Conservation (phyloP, 2,329 filamentous ascomycete genomes). For the Sporothrix brunneoviolacea region DNA sequence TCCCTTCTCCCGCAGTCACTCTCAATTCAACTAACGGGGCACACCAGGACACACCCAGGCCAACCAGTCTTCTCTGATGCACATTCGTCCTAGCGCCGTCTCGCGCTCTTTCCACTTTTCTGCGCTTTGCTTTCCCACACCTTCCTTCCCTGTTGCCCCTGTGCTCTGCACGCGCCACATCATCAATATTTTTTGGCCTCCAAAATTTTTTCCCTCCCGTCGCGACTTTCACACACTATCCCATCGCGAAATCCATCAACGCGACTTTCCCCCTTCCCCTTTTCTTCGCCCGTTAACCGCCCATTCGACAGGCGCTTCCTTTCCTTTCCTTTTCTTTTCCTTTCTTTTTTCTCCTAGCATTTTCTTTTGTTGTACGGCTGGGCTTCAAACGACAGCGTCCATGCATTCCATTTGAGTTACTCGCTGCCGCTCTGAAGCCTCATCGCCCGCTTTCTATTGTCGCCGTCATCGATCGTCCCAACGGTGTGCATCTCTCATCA, state of each 20-base stretch:
- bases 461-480: background rate
- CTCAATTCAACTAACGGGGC: background rate
- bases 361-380: background rate
- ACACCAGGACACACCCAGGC: background rate
- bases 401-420: conserved; percentile 11
- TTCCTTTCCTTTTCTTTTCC: background rate
- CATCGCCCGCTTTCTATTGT: background rate
- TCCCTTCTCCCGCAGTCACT: background rate
- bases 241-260: conserved; percentile 15
- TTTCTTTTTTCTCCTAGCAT: background rate
- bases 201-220: conserved; percentile 10
- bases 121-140: background rate
- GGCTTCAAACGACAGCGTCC: conserved; percentile 1
- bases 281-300: conserved; percentile 1
- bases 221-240: conserved; percentile 10
- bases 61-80: background rate
- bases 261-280: conserved; percentile 5
- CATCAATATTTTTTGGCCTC: conserved; percentile 11
- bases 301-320: conserved; percentile 6
- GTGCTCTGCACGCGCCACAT: conserved; percentile 14
- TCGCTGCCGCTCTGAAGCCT: conserved; percentile 8
- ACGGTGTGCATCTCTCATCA: background rate
- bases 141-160: conserved; percentile 8
- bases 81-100: background rate
- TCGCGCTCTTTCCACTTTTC: conserved; percentile 6